Evolutionary conservation across 352 stramenopile species (phyloP), one percentile per base, ranked within the genome.

Genomic region (Pythium folliculosum): DNA sequence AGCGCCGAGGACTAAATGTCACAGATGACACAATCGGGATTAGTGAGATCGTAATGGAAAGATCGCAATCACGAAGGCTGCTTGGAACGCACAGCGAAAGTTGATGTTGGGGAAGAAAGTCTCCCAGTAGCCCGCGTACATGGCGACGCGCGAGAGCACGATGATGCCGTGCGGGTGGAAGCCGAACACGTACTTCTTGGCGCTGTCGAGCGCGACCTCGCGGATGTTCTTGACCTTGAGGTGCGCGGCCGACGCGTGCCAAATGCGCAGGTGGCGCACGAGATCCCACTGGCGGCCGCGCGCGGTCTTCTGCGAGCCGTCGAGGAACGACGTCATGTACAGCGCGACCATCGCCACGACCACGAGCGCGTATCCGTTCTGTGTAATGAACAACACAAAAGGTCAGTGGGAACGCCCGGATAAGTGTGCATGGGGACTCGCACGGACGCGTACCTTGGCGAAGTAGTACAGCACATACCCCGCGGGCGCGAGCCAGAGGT

Each of bases 121-220:
- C 60, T 91, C 84, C 82, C 83, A 92, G 63, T 77, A 86, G 51
- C 84, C 81, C 13, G 65, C 84, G 50, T 90, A 88, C n/a, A 72
- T 82, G 7, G 84, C 76, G 38, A 92, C 60, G 21, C 84, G 82
- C 30, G 84, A 92, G 23, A 92, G 63, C 19, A 92, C 75, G 50
- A 92, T 83, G 70, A 92, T 91, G 25, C 82, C 84, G 59, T 92
- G 84, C 21, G 84, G 84, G 58, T 93, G 82, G 63, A 79, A 90
- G 40, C 77, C 82, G 58, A 92, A 92, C 35, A 92, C 75, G 70
- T 88, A 91, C 67, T 84, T 86, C 71, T 91, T 88, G 43, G 47
- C 75, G 37, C 67, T 65, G 54, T 92, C 84, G 23, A 92, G 73
- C 47, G 75, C 73, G 45, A 83, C 54, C 70, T 92, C 82, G 5